These are phyloP conservation scores for Micractinium sp. DNA, from an alignment of 139 green algal genomes.

Conservation along the genomic window DNA sequence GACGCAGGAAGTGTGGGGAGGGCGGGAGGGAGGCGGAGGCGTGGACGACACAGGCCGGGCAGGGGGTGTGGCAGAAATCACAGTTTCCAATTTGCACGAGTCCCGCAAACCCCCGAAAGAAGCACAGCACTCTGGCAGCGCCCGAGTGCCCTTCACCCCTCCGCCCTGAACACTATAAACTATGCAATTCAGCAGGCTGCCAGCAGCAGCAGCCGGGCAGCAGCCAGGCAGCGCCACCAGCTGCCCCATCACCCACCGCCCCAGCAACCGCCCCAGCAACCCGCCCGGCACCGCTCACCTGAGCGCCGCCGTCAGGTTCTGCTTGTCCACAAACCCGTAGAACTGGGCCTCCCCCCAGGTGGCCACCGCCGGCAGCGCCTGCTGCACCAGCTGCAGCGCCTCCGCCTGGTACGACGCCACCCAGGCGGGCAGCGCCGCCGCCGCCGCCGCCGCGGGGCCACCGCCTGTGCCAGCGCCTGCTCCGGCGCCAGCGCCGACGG, in stretches of 20 bases:
- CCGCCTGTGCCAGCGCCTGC: neutral
- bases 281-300: conserved; percentile 7
- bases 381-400: conserved; percentile 38
- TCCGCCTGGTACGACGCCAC: conserved; percentile 33
- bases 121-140: too few species aligned
- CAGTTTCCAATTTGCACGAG: too few species aligned
- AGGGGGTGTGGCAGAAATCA: too few species aligned
- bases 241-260: neutral
- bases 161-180: too few species aligned
- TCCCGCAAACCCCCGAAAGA: too few species aligned
- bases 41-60: neutral
- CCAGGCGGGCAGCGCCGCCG: conserved; percentile 34
- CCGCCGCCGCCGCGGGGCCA: too few species aligned
- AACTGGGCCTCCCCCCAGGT: conserved; percentile 41
- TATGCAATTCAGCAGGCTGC: too few species aligned
- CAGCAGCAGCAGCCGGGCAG: too few species aligned
- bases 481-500: too few species aligned
- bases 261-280: neutral
- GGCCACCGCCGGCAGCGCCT: conserved; percentile 35
- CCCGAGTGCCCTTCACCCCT: too few species aligned
- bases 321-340: conserved; percentile 7
- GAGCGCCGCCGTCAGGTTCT: conserved; percentile 48
- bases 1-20: neutral
- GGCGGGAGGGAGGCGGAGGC: neutral
- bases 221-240: neutral